phyloP scores from a whole-genome alignment of 192 early-diverging fungal genomes.

The Backusella australiensis region DNA sequence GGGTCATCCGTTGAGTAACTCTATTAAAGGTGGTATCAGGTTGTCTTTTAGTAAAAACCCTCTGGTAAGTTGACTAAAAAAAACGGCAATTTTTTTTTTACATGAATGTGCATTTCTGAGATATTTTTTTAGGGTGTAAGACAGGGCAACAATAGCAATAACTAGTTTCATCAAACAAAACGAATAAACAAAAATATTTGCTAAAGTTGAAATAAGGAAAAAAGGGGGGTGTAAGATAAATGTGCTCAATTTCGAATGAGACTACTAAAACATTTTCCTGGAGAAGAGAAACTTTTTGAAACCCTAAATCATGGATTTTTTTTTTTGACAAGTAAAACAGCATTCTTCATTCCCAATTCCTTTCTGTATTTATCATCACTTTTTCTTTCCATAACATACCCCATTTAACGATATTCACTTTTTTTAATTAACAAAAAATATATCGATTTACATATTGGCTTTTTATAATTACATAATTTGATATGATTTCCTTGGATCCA shows the following conservation, averaged over 20 bases:
- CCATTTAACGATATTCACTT: not conserved
- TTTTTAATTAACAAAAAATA: not conserved
- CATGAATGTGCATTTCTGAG: not conserved
- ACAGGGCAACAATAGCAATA: not conserved
- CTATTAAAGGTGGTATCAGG: conserved; percentile 91
- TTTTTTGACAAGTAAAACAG: not conserved
- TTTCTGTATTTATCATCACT: not conserved
- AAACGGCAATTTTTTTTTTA: not conserved
- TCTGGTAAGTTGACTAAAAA: conserved; percentile 36
- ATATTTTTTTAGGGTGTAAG: not conserved
- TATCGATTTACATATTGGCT: not conserved
- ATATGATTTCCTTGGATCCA: conserved; percentile 40
- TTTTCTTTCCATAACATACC: not conserved
- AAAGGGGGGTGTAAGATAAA: not conserved
- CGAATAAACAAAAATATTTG: not conserved
- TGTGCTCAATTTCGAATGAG: not conserved
- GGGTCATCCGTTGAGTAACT: conserved; percentile 80
- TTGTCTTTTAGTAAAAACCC: conserved; percentile 96
- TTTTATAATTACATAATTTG: not conserved
- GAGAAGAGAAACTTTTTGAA: not conserved
- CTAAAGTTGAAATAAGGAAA: not conserved
- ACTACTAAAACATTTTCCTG: not conserved
- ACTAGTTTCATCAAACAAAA: not conserved
- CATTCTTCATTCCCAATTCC: not conserved
- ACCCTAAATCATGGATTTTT: not conserved